Base-by-base conservation (phyloP, 345 rosid genomes). In the Gossypium bickii region DNA sequence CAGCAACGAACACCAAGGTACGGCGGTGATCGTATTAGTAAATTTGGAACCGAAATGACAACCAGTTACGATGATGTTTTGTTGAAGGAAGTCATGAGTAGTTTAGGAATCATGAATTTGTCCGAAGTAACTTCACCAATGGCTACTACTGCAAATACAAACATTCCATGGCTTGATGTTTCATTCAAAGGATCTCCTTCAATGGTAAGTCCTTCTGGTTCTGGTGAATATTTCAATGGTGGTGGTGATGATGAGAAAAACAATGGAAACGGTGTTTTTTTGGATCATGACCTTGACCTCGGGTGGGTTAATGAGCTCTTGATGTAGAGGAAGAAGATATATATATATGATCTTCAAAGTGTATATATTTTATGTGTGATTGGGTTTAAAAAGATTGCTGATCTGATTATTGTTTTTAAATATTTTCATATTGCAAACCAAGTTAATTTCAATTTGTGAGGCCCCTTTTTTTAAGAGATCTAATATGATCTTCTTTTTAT, bases 291-390 rank as follows among this genome's bases (percentile, higher is more conserved):
- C 83, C 93, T 87, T 61, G 97, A 94, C 86, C 83, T 94, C 9
- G 95, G 93, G 67, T 94, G 98, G 98, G 97, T 94, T 22, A 90
- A 89, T 76, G 98, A 94, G 43, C 95, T 94, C 16, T 70, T 94
- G 77, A 92, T 80, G 88, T 94, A 85, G 83, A 47, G 61, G 7
- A 34, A 34, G 67, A 68, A 8, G 78, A 76, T 18, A 25, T 70
- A 71, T 18, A 18, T 55, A 55, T 56, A 11, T 18, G 61, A 20
- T 57, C 6, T 57, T 9, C 41, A 60, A 27, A 60, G 34, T 60
- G 63, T 59, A 60, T 13, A 60, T 60, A 25, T 24, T 8, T 24
- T 20, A 12, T 59, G 63, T 60, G 64, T 60, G 41, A 25, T 60
- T 60, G 41, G 9, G 64, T 60, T 60, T 4, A 34, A 47, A 5